Evolutionary conservation across 768 basidiomycete genomes (phyloP).

Genomic region (Hygrophorus pudorinus): DNA sequence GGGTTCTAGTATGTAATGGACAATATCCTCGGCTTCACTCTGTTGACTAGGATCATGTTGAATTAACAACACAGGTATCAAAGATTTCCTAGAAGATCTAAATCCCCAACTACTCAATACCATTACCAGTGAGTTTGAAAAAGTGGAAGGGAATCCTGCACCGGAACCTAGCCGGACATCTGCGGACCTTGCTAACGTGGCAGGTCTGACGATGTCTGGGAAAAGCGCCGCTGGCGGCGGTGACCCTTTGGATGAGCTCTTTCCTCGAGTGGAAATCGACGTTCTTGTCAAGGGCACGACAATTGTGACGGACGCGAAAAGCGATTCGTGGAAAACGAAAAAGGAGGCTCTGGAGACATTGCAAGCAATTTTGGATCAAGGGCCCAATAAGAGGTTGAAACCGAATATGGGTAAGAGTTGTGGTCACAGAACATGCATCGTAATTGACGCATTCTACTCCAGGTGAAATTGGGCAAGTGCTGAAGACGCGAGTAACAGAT

Average conservation of each 20-base stretch:
- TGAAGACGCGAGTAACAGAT: conserved; percentile 84
- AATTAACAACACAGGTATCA: conserved; percentile 52
- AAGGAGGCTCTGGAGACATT: conserved; percentile 89
- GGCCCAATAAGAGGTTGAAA: conserved; percentile 87
- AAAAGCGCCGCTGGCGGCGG: conserved; percentile 28
- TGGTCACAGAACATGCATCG: conserved; percentile 3
- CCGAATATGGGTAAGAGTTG: conserved; percentile 63
- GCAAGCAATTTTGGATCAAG: conserved; percentile 79
- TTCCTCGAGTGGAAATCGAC: conserved; percentile 92
- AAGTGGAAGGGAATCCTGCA: conserved; percentile 65
- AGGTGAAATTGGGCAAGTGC: conserved; percentile 86
- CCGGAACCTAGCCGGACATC: conserved; percentile 76
- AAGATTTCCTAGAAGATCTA: conserved; percentile 85
- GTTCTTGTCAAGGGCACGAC: conserved; percentile 73
- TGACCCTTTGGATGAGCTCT: conserved; percentile 88
- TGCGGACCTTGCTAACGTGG: conserved; percentile 56
- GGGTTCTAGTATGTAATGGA: conserved; percentile 54
- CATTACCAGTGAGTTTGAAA: conserved; percentile 88
- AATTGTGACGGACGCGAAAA: conserved; percentile 76
- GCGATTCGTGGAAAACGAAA: conserved; percentile 92
- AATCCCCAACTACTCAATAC: conserved; percentile 90
- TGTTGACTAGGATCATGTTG: neutral
- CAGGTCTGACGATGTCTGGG: conserved; percentile 29
- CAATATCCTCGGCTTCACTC: neutral
- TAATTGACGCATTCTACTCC: conserved; percentile 6